Base-by-base conservation (phyloP, 441 rosid genomes). In the Gossypium lobatum region DNA sequence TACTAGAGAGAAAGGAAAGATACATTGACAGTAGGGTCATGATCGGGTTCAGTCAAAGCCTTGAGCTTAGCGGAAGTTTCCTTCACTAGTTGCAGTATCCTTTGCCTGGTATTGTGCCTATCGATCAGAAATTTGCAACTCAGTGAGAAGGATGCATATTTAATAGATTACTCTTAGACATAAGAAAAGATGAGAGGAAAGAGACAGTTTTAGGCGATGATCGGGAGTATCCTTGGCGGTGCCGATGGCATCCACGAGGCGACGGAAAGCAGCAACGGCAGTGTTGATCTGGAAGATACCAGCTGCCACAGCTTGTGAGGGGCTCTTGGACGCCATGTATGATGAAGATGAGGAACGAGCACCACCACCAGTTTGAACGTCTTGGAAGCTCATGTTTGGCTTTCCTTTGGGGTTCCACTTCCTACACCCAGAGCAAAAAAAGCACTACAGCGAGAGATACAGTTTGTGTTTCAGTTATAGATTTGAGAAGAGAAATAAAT, bases 231-330 rank as follows among this genome's bases (percentile, higher is more conserved):
- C 95, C 80, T 84, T 90, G 74, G 85, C 76, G 42, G 92, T 86
- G 45, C 95, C 92, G 71, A 86, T 72, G 69, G 77, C 81, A 28
- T 90, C 91, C 52, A 88, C 91, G 61, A 88, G 91, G 10, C 95
- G 89, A 53, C 87, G 92, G 64, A 89, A 85, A 59, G 85, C 86
- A 46, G 91, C 79, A 55, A 90, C 91, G 69, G 86, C 88, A 5
- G 92, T 86, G 82, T 86, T 86, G 84, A 88, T 88, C 82, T 88
- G 92, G 84, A 90, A 90, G 75, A 90, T 90, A 9, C 87, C 87
- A 17, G 91, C 86, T 25, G 92, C 88, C 26, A 89, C 87, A 2
- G 84, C 83, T 72, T 89, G 94, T 6, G 92, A 84, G 13, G 91
- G 87, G 79, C 71, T 82, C 79, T 80, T 83, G 16, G 84, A 70